Evolutionary conservation across 208 protist species (phyloP), one percentile per base, ranked within the genome.

Genomic region (Herpetomonas tarakana): DNA sequence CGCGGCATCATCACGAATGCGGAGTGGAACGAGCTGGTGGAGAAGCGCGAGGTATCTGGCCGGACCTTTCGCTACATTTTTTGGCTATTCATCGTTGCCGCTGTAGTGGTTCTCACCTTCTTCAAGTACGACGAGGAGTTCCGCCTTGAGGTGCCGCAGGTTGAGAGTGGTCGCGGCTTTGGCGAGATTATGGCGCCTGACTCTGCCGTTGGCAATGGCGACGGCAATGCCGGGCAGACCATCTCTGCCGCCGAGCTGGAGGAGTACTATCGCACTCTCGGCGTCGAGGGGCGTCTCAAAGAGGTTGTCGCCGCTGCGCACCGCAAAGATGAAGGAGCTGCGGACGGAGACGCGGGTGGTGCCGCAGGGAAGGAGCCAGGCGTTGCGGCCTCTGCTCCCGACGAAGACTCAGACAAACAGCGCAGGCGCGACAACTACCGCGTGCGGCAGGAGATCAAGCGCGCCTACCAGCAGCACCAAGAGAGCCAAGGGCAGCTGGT

Each of bases 81-180:
- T 68, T 70, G 68, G 49, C 31, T 80, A 25, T n/a, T 87, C 49
- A 38, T 92, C 16, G 0, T 92, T 3, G 45, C 70, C 51, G 52
- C 65, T 28, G 29, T 94, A n/a, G 30, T 76, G 31, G 18, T 91
- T 19, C 59, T 94, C 6, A 50, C 55, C 4, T 70, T 85, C 18
- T 73, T 73, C 27, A 94, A 92, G 68, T 94, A 91, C 50, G 88
- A 94, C 58, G 75, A 83, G 41, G 88, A 94, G 76, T 91, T 84
- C 74, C 86, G 84, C 56, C 14, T 94, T 4, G 85, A 94, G 69
- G 79, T 90, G 21, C 87, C 87, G 24, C 87, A 93, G 58, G 63
- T 93, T 24, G 83, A 89, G 58, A 88, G 69, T 54, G 87, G 83
- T 19, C 71, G 66, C 24, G 87, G 83, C 38, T 90, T 91, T 71